phyloP scores from a whole-genome alignment of 1,284 basidiomycete species.

The Sphaerobolus stellatus region DNA sequence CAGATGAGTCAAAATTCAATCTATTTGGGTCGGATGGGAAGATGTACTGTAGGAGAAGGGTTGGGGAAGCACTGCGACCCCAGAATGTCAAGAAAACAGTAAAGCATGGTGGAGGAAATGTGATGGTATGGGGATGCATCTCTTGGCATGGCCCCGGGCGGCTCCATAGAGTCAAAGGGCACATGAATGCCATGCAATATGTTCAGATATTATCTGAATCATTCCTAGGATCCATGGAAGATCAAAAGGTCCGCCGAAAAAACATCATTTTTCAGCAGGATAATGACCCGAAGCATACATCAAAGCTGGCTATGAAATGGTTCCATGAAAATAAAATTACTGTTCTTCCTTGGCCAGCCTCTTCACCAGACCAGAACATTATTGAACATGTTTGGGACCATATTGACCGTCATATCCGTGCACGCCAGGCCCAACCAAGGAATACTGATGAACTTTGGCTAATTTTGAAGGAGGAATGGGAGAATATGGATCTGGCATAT shows the following conservation, averaged over 20 bases:
- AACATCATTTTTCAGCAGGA: slow-evolving; percentile 36
- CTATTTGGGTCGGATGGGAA: slow-evolving; percentile 34
- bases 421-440: neutral
- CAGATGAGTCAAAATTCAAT: slow-evolving; percentile 34
- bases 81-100: slow-evolving; percentile 15
- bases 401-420: neutral
- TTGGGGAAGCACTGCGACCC: slow-evolving; percentile 10
- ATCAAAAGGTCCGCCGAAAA: slow-evolving; percentile 12
- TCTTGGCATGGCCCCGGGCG: slow-evolving; percentile 27
- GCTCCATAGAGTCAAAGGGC: slow-evolving; percentile 21
- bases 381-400: slow-evolving; percentile 37
- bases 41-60: slow-evolving; percentile 25
- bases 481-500: neutral
- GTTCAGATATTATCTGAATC: slow-evolving; percentile 30
- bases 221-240: slow-evolving; percentile 21
- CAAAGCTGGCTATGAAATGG: slow-evolving; percentile 14
- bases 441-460: neutral
- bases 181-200: slow-evolving; percentile 33
- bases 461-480: neutral
- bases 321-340: slow-evolving; percentile 26
- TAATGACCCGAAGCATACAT: slow-evolving; percentile 31
- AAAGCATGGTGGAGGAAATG: slow-evolving; percentile 33
- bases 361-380: slow-evolving; percentile 36
- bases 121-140: slow-evolving; percentile 39
- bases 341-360: slow-evolving; percentile 30